Evolutionary conservation across 1,284 basidiomycete genomes (phyloP).

Genomic region (Lentinus polychrous): DNA sequence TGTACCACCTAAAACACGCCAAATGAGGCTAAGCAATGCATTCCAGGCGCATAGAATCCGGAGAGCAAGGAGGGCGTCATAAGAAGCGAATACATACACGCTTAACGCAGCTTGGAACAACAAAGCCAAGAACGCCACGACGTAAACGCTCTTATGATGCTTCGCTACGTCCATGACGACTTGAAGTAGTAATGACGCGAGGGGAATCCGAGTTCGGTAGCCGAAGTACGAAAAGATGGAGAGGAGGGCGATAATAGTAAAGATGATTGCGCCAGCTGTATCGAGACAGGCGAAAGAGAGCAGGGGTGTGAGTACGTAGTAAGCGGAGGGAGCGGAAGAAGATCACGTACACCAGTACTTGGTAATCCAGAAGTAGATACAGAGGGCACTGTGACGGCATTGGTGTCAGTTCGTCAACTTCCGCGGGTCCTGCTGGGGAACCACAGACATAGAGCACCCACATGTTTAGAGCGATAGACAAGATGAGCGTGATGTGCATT

Average conservation of each 20-base stretch:
- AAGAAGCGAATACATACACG: conserved; percentile 40
- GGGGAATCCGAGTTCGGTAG: conserved; percentile 67
- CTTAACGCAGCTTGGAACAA: conserved; percentile 65
- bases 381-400: conserved; percentile 40
- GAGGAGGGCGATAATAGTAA: conserved; percentile 62
- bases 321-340: neutral
- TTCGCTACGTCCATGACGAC: conserved; percentile 81
- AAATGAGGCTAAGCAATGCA: conserved; percentile 3
- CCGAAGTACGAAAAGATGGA: conserved; percentile 63
- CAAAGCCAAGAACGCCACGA: conserved; percentile 69
- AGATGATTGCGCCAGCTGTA: conserved; percentile 69
- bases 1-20: conserved; percentile 48
- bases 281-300: neutral
- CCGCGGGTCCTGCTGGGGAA: too few relatives aligned
- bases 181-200: conserved; percentile 74
- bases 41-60: too few relatives aligned
- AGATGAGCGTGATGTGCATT: conserved; percentile 74
- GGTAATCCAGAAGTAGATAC: conserved; percentile 74
- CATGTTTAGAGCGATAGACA: conserved; percentile 71
- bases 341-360: conserved; percentile 63
- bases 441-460: conserved; percentile 28
- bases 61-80: too few relatives aligned
- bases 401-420: neutral
- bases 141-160: conserved; percentile 75
- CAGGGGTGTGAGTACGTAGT: neutral